These are phyloP conservation scores for Aspergillus neotritici DNA, from an alignment of 2,329 filamentous ascomycete genomes.

Conservation along the genomic window DNA sequence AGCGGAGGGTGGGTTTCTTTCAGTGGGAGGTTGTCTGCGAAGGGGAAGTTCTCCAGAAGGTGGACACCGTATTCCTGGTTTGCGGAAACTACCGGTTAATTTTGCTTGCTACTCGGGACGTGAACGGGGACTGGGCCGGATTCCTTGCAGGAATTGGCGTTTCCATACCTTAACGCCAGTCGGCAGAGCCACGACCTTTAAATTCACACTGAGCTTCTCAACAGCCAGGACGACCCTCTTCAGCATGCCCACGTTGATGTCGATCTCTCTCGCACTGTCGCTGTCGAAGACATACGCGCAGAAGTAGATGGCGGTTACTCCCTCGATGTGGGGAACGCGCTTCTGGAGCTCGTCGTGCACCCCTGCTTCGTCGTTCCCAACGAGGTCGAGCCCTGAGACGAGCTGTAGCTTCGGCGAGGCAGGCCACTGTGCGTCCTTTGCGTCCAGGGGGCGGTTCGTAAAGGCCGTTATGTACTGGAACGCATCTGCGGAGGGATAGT, in stretches of 20 bases:
- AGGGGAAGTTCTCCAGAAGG: conserved; percentile 1
- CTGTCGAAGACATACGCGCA: conserved; percentile 1
- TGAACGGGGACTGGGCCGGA: no score
- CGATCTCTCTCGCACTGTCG: neutral
- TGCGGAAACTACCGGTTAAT: no score
- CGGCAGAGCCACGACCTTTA: conserved; percentile 2
- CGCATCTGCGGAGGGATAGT: neutral
- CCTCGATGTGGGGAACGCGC: neutral
- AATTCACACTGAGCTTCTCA: conserved; percentile 1
- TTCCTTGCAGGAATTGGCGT: neutral
- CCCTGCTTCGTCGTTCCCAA: neutral
- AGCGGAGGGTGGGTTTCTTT: conserved; percentile 5
- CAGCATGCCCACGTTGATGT: neutral
- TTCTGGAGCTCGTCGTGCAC: neutral
- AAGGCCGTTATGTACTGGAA: conserved; percentile 2
- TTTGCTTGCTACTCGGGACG: no score
- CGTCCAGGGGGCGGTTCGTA: neutral
- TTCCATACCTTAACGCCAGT: conserved; percentile 5
- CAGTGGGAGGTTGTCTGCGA: conserved; percentile 2
- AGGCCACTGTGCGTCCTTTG: neutral
- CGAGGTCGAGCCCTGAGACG: neutral
- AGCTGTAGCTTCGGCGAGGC: neutral
- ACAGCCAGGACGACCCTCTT: neutral
- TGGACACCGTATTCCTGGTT: conserved; percentile 1
- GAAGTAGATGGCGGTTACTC: conserved; percentile 3